phyloP scores from a whole-genome alignment of 495 filamentous ascomycete genomes.

The Trichocladium uniseriatum region DNA sequence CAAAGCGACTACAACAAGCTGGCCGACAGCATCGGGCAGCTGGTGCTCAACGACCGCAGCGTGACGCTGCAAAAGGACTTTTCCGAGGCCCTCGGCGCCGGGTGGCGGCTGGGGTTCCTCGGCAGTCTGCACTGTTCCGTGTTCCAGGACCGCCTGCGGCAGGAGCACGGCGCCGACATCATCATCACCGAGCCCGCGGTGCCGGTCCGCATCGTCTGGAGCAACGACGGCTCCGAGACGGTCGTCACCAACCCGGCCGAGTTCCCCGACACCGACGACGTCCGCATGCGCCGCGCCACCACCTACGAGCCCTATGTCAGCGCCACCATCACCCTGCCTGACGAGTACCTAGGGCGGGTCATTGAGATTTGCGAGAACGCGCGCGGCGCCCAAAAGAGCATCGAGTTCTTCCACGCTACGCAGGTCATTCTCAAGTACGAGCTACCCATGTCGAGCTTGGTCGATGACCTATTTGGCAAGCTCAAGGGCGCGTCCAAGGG shows the following conservation, averaged over 20 bases:
- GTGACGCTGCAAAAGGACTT: conserved; percentile 89
- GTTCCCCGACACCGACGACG: conserved; percentile 68
- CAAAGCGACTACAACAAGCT: conserved; percentile 77
- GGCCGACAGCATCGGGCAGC: conserved; percentile 89
- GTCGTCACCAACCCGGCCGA: conserved; percentile 76
- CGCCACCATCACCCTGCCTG: conserved; percentile 81
- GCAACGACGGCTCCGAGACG: conserved; percentile 53
- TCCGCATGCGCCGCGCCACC: conserved; percentile 41
- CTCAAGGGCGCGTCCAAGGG: conserved; percentile 75
- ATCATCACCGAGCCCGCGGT: conserved; percentile 96
- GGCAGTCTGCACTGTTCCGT: conserved; percentile 95
- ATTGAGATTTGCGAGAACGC: conserved; percentile 93
- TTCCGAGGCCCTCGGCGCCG: conserved; percentile 85
- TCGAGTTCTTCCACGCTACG: conserved; percentile 86
- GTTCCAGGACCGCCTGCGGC: conserved; percentile 90
- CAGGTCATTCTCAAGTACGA: conserved; percentile 95
- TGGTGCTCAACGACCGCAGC: conserved; percentile 89
- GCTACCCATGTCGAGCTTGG: conserved; percentile 75
- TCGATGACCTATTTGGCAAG: conserved; percentile 96
- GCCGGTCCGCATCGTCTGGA: conserved; percentile 75
- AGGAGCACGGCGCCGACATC: conserved; percentile 90
- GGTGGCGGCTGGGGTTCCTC: conserved; percentile 91
- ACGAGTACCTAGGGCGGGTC: conserved; percentile 86
- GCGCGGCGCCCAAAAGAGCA: conserved; percentile 72
- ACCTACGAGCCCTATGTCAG: conserved; percentile 80